phyloP scores from a whole-genome alignment of 192 early-diverging fungal genomes.

The Lobulomyces angularis region DNA sequence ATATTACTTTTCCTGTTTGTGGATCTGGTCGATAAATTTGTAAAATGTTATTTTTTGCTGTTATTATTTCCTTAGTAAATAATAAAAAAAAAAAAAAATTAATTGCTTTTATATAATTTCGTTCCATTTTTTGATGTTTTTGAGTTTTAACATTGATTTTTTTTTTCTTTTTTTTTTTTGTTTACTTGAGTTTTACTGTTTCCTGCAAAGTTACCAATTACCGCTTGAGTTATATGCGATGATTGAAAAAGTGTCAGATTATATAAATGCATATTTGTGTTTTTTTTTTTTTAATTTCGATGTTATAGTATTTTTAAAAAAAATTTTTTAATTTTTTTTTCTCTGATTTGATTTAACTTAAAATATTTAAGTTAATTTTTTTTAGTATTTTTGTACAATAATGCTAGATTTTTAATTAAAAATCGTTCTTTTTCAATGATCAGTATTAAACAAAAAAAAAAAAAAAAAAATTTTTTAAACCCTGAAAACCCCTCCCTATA shows the following conservation, averaged over 20 bases:
- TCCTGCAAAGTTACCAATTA: constrained; percentile 90
- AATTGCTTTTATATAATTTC: not conserved
- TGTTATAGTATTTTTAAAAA: too few relatives aligned
- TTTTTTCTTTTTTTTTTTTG: constrained; percentile 78
- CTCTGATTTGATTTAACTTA: too few relatives aligned
- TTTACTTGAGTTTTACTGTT: too few relatives aligned
- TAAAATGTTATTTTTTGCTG: not conserved
- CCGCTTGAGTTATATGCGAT: constrained; percentile 60
- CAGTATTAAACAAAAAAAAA: too few relatives aligned
- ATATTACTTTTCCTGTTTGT: constrained; percentile 63
- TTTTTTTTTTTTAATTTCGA: not conserved
- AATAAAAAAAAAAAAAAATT: too few relatives aligned
- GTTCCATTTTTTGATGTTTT: not conserved
- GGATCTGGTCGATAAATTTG: constrained; percentile 49
- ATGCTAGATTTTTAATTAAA: too few relatives aligned
- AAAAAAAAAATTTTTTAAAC: too few relatives aligned
- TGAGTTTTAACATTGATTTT: constrained; percentile 59
- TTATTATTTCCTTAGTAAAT: not conserved
- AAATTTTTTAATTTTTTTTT: too few relatives aligned
- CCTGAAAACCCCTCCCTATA: too few relatives aligned
- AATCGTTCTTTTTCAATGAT: too few relatives aligned
- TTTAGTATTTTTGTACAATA: too few relatives aligned
- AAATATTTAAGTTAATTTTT: too few relatives aligned
- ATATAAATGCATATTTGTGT: constrained; percentile 59
- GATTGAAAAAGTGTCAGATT: constrained; percentile 79